A percentile compares a stretch with the other conserved stretches of the same genome.
Conservation (phyloP, 2,329 filamentous ascomycete genomes). For the Fusarium pseudoanthophilum region DNA sequence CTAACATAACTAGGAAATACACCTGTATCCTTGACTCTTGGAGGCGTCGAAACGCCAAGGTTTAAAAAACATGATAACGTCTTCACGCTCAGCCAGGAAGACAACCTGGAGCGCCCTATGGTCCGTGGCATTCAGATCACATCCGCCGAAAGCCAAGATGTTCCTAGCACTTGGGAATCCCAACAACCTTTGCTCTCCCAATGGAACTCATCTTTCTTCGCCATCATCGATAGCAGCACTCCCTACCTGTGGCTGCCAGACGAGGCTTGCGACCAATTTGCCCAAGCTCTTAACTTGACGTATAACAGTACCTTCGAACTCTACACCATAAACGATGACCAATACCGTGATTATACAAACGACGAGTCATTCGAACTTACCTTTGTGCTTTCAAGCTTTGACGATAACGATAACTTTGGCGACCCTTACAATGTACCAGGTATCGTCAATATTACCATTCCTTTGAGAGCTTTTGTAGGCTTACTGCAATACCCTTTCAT, state of each 20-base stretch:
- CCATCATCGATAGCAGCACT: constrained; percentile 71
- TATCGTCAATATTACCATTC: constrained; percentile 67
- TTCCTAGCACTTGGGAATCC: constrained; percentile 54
- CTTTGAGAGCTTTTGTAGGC: constrained; percentile 62
- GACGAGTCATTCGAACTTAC: constrained; percentile 63
- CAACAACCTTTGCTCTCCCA: constrained; percentile 52
- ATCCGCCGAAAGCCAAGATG: constrained; percentile 45
- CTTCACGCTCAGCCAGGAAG: constrained; percentile 66
- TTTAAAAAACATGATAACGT: constrained; percentile 69
- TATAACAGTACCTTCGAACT: constrained; percentile 72
- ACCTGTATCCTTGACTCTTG: constrained; percentile 71
- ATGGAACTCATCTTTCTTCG: constrained; percentile 60
- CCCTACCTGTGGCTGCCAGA: constrained; percentile 72
- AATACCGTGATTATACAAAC: constrained; percentile 59
- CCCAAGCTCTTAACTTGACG: constrained; percentile 69
- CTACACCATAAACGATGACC: constrained; percentile 71
- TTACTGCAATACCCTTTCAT: constrained; percentile 62
- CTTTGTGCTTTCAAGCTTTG: constrained; percentile 66
- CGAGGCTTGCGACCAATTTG: constrained; percentile 71
- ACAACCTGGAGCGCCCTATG: constrained; percentile 67
- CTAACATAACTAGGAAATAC: constrained; percentile 47
- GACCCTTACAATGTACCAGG: constrained; percentile 60
- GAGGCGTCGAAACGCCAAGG: constrained; percentile 74
- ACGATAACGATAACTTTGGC: constrained; percentile 64
- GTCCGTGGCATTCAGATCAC: constrained; percentile 66